Evolutionary conservation across 1,139 yeast species (phyloP).

Genomic region (Wickerhamiella infanticola): DNA sequence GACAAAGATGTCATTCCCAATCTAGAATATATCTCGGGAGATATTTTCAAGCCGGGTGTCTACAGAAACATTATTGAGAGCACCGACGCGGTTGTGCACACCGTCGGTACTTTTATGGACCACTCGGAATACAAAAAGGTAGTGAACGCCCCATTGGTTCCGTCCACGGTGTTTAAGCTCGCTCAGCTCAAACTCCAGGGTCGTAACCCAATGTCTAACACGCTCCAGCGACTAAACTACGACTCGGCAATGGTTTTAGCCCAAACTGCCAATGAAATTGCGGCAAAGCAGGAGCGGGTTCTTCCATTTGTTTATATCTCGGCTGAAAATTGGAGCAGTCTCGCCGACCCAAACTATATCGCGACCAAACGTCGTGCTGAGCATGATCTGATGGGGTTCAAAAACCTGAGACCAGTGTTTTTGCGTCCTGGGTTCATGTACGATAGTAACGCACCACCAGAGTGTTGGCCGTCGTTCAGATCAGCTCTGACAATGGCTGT

Average conservation of each 20-base stretch:
- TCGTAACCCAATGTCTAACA: slow-evolving; percentile 21
- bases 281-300: slow-evolving; percentile 8
- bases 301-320: slow-evolving; percentile 58
- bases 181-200: slow-evolving; percentile 13
- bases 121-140: slow-evolving; percentile 48
- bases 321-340: slow-evolving; percentile 53
- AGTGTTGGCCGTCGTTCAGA: slow-evolving; percentile 10
- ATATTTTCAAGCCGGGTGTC: slow-evolving; percentile 48
- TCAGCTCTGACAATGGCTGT: slow-evolving; percentile 12
- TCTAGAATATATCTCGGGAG: slow-evolving; percentile 56
- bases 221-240: slow-evolving; percentile 51
- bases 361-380: slow-evolving; percentile 70
- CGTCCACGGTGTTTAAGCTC: slow-evolving; percentile 7
- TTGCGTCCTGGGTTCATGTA: slow-evolving; percentile 64
- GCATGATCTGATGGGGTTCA: slow-evolving; percentile 27
- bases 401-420: slow-evolving; percentile 40
- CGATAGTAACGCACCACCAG: not conserved
- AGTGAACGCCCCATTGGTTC: slow-evolving; percentile 13
- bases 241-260: slow-evolving; percentile 58
- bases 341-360: slow-evolving; percentile 48
- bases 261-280: slow-evolving; percentile 31
- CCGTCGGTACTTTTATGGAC: slow-evolving; percentile 60
- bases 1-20: not conserved
- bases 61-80: slow-evolving; percentile 35
- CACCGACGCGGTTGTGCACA: slow-evolving; percentile 62